Conservation (phyloP, 306 rosid genomes). For the Citrullus mucosospermus region DNA sequence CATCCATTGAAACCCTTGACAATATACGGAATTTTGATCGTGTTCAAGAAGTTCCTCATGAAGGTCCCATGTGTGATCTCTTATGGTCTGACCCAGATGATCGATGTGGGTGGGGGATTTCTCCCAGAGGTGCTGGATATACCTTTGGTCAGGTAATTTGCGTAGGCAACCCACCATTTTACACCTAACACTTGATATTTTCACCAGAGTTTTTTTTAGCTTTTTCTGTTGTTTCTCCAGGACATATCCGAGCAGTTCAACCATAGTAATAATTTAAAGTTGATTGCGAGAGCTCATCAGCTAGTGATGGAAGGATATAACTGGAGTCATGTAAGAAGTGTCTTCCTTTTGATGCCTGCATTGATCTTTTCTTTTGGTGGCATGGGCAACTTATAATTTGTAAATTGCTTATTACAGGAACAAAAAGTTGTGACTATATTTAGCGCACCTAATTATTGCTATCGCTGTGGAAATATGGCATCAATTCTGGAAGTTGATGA, state of each 20-base stretch:
- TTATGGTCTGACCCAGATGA: constrained; percentile 96
- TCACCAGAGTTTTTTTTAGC: not conserved
- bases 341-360: not conserved
- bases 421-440: constrained; percentile 94
- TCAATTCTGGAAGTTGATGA: constrained; percentile 92
- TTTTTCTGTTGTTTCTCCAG: constrained; percentile 21
- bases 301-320: constrained; percentile 97
- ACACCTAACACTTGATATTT: not conserved
- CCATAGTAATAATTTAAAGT: constrained; percentile 80
- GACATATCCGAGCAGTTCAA: constrained; percentile 95
- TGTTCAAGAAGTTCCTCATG: constrained; percentile 98
- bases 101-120: constrained; percentile 97
- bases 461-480: constrained; percentile 97
- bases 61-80: constrained; percentile 97
- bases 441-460: constrained; percentile 91
- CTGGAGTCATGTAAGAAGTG: constrained; percentile 71
- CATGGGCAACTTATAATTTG: not conserved
- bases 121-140: constrained; percentile 94
- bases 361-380: constrained; percentile 1
- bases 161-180: not conserved
- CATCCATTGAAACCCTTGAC: constrained; percentile 90
- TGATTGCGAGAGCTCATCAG: constrained; percentile 97
- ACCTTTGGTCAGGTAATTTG: constrained; percentile 78
- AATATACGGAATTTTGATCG: constrained; percentile 84
- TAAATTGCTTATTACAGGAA: constrained; percentile 37